Percentiles rank a stretch among this genome's conserved stretches.
These are phyloP conservation scores for Globisporangium perplexum DNA, from an alignment of 352 stramenopile genomes.

Conservation along the genomic window DNA sequence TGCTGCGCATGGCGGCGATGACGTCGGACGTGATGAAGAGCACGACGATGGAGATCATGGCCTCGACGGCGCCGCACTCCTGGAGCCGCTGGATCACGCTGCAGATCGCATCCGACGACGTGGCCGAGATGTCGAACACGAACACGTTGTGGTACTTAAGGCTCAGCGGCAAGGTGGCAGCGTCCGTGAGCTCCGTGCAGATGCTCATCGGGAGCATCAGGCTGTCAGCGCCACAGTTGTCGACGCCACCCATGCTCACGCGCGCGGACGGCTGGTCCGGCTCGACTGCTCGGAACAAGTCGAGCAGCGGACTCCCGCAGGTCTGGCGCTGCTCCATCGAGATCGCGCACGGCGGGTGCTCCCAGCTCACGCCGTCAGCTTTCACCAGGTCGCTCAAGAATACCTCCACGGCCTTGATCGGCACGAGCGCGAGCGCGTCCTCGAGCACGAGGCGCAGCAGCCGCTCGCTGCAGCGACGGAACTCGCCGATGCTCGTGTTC, in stretches of 20 bases:
- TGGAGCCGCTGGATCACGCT: constrained; percentile 27
- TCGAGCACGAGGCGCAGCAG: constrained; percentile 52
- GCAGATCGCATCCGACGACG: constrained; percentile 22
- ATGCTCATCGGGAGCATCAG: neutral
- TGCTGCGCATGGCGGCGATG: constrained; percentile 24
- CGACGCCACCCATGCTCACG: constrained; percentile 1
- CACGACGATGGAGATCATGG: constrained; percentile 37
- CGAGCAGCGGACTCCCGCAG: constrained; percentile 16
- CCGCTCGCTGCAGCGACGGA: constrained; percentile 31
- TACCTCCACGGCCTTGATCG: constrained; percentile 25
- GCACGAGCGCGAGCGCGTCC: constrained; percentile 36
- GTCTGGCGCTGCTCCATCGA: constrained; percentile 12
- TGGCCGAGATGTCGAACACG: constrained; percentile 33
- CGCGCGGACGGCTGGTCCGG: constrained; percentile 12
- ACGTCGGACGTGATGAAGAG: constrained; percentile 30
- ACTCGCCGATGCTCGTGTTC: constrained; percentile 28
- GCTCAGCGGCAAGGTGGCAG: constrained; percentile 12
- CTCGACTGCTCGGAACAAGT: constrained; percentile 22
- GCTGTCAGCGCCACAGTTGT: neutral
- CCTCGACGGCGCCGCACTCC: constrained; percentile 30
- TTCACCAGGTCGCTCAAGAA: constrained; percentile 20
- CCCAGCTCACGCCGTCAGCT: constrained; percentile 24
- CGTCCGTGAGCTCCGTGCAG: constrained; percentile 10
- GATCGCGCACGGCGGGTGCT: constrained; percentile 29
- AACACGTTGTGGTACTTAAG: constrained; percentile 51